Conservation (phyloP, 345 rosid genomes). For the Lepidium africanum region DNA sequence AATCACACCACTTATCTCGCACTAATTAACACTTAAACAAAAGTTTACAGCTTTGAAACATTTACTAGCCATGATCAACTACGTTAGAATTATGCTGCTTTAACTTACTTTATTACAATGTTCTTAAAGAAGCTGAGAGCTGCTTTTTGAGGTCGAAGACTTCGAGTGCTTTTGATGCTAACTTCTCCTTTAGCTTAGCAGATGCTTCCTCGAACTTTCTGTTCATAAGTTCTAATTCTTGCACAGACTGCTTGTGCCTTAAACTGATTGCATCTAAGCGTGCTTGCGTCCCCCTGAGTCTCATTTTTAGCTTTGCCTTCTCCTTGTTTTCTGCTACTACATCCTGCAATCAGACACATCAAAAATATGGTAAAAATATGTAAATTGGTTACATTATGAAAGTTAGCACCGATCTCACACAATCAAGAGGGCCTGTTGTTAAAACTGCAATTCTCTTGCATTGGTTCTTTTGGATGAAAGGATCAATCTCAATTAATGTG, state of each 20-base stretch:
- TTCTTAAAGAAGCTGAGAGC: constrained; percentile 30
- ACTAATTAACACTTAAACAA: neutral
- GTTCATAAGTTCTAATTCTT: constrained; percentile 51
- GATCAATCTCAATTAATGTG: neutral
- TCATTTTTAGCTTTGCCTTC: constrained; percentile 66
- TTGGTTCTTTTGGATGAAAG: neutral
- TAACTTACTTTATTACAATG: constrained; percentile 7
- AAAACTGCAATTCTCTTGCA: neutral
- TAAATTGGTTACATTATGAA: neutral
- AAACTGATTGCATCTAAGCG: constrained; percentile 49
- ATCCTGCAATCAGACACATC: constrained; percentile 36
- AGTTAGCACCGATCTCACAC: neutral
- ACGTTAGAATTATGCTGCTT: neutral
- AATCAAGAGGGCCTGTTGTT: neutral
- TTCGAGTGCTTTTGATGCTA: constrained; percentile 51
- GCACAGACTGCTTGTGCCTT: constrained; percentile 43
- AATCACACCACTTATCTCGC: neutral
- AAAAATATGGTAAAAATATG: neutral
- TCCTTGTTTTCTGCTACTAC: constrained; percentile 35
- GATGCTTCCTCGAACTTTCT: constrained; percentile 62
- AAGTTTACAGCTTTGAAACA: constrained; percentile 3
- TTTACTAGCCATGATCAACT: constrained; percentile 8
- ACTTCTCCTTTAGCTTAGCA: constrained; percentile 42
- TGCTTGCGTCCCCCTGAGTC: constrained; percentile 72
- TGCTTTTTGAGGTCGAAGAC: constrained; percentile 66